A percentile compares a stretch with the other conserved stretches of the same genome.
Conservation (phyloP, 768 basidiomycete genomes). For the Leccinum longicurvipes region DNA sequence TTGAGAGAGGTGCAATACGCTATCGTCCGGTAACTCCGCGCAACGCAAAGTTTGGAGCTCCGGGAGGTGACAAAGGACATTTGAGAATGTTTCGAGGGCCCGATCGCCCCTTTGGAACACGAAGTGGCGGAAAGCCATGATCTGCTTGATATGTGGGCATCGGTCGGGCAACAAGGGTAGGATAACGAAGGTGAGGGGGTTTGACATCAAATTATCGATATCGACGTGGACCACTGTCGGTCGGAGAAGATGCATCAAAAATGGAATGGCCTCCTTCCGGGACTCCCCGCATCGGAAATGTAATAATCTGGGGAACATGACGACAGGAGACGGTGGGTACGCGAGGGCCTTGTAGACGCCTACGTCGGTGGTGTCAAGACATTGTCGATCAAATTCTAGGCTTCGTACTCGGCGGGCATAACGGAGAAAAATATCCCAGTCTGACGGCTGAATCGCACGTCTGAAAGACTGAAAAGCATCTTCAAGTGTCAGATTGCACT, state of each 20-base stretch:
- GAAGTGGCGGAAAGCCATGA: constrained; percentile 29
- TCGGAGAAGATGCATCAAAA: constrained; percentile 24
- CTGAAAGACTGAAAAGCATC: constrained; percentile 17
- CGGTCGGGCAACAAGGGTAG: constrained; percentile 20
- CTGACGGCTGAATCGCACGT: constrained; percentile 20
- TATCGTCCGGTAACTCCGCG: constrained; percentile 24
- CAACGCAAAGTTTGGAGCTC: constrained; percentile 26
- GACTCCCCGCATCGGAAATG: constrained; percentile 29
- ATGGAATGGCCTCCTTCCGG: constrained; percentile 20
- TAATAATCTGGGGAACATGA: constrained; percentile 24
- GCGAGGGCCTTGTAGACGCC: constrained; percentile 21
- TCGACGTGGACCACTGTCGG: constrained; percentile 26
- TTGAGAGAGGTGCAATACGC: constrained; percentile 21
- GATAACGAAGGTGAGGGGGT: constrained; percentile 17
- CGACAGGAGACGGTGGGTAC: constrained; percentile 10
- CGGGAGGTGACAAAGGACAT: constrained; percentile 18
- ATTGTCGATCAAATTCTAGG: constrained; percentile 30
- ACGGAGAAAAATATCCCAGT: constrained; percentile 29
- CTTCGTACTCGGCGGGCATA: constrained; percentile 30
- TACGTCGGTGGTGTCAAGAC: constrained; percentile 19
- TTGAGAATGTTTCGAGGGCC: constrained; percentile 24
- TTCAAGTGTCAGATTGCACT: constrained; percentile 8
- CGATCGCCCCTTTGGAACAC: constrained; percentile 25
- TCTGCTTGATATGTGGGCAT: constrained; percentile 25
- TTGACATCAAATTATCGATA: constrained; percentile 28